phyloP scores from a whole-genome alignment of 2,329 filamentous ascomycete species.

The Didymella pinodella region DNA sequence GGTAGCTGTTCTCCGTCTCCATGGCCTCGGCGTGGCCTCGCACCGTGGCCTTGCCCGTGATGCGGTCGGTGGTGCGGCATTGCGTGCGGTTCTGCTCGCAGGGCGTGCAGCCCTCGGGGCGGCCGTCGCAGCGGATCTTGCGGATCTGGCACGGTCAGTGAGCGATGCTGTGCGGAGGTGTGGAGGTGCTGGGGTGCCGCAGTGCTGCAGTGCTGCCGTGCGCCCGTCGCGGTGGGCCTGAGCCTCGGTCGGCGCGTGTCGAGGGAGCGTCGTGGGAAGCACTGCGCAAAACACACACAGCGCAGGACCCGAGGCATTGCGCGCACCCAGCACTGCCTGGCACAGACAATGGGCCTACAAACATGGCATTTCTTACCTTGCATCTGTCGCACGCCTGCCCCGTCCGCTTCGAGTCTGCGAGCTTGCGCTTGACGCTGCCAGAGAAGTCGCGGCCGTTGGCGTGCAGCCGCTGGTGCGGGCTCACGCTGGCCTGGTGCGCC shows the following conservation, averaged over 20 bases:
- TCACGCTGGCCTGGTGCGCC: constrained; percentile 4
- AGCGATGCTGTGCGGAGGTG: background rate
- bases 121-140: constrained; percentile 86
- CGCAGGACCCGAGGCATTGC: background rate
- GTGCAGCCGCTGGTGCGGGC: constrained; percentile 26
- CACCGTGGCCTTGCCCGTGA: constrained; percentile 80
- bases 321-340: background rate
- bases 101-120: constrained; percentile 81
- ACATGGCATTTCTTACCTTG: constrained; percentile 66
- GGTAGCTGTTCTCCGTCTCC: constrained; percentile 73
- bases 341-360: background rate
- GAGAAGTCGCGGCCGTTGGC: constrained; percentile 42
- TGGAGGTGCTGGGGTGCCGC: background rate
- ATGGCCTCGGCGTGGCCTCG: constrained; percentile 80
- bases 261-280: background rate
- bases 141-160: constrained; percentile 64
- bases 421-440: constrained; percentile 58
- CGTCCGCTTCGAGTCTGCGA: constrained; percentile 67
- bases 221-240: constrained; percentile 9
- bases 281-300: background rate
- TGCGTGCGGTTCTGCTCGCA: constrained; percentile 78
- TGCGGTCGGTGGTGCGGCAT: constrained; percentile 86
- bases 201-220: background rate
- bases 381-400: constrained; percentile 90
- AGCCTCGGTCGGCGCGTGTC: background rate